Evolutionary conservation across 768 basidiomycete species (phyloP), one percentile per base, ranked within the genome.

Genomic region (Porphyrellus cyaneotinctus): DNA sequence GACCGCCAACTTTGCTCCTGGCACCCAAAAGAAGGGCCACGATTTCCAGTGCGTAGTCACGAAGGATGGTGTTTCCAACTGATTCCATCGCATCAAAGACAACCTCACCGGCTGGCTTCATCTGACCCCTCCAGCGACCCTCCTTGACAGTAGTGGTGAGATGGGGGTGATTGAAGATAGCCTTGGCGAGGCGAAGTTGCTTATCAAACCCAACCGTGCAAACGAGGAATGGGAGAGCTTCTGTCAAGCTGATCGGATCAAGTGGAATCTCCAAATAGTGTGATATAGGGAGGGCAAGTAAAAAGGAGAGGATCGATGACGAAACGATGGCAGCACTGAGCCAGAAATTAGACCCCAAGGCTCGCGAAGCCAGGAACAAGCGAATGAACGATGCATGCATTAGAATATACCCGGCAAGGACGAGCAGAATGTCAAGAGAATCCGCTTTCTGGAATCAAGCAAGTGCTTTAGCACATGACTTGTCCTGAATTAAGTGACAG

Each of bases 121-220:
- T 76, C 57, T 74, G 73, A 20, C 75, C 70, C 39, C 72, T 58
- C 55, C 73, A 73, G 20, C 72, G 66, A 24, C 52, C 78, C 67
- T 47, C 74, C 66, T 44, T 67, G 43, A 68, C 68, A 18, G 77
- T 72, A 32, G 63, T 59, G n/a, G 63, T 61, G 24, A 84, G 71
- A 43, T 88, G 81, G 2, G 88, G 90, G 60, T 94, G 89, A 26
- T 82, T 79, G 72, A 97, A 91, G 15, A 98, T 90, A 2, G 93
- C 87, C 13, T 86, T 80, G 3, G 94, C 95, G 23, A 99, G 84
- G 8, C 91, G 82, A 42, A 95, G 84, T 0, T 95, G 95, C 69
- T 99, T 98, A 72, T 99, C 97, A 69, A 98, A 99, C 8, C 95
- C 95, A 54, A 99, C 85, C 2, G 94, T 97, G 70, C 95, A 95